Evolutionary conservation across 768 basidiomycete species (phyloP).

Genomic region (Boletellus ananas): DNA sequence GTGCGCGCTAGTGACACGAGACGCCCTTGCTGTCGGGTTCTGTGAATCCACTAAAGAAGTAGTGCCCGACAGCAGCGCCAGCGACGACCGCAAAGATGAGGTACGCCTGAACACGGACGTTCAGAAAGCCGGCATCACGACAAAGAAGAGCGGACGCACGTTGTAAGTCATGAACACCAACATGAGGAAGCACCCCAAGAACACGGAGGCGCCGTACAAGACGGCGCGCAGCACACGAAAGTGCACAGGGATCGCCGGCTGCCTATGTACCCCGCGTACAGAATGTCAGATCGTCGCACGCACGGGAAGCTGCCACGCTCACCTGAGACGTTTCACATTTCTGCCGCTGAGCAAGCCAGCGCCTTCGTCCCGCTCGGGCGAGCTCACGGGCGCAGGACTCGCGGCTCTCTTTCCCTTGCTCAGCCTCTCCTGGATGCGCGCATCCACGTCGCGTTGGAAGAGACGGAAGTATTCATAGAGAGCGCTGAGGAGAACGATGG

Average conservation of each 20-base stretch:
- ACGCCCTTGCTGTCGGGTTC: slow-evolving; percentile 68
- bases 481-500: slow-evolving; percentile 64
- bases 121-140: neutral
- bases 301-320: slow-evolving; percentile 17
- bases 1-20: slow-evolving; percentile 63
- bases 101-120: slow-evolving; percentile 56
- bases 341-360: slow-evolving; percentile 50
- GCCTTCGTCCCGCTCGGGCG: slow-evolving; percentile 47
- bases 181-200: slow-evolving; percentile 89
- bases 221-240: slow-evolving; percentile 57
- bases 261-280: neutral
- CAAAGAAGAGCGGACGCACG: slow-evolving; percentile 41
- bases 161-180: slow-evolving; percentile 97
- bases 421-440: slow-evolving; percentile 48
- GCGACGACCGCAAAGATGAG: slow-evolving; percentile 77
- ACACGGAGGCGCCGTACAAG: slow-evolving; percentile 72
- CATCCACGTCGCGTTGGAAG: slow-evolving; percentile 57
- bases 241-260: slow-evolving; percentile 8
- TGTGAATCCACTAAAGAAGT: slow-evolving; percentile 63
- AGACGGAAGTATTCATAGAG: slow-evolving; percentile 77
- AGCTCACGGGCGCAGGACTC: slow-evolving; percentile 30
- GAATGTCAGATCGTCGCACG: too few species aligned
- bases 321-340: slow-evolving; percentile 43
- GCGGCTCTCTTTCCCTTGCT: slow-evolving; percentile 47
- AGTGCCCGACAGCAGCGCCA: slow-evolving; percentile 83